Evolutionary conservation across 345 rosid species (phyloP).

Genomic region (Eucalyptus curtisii): DNA sequence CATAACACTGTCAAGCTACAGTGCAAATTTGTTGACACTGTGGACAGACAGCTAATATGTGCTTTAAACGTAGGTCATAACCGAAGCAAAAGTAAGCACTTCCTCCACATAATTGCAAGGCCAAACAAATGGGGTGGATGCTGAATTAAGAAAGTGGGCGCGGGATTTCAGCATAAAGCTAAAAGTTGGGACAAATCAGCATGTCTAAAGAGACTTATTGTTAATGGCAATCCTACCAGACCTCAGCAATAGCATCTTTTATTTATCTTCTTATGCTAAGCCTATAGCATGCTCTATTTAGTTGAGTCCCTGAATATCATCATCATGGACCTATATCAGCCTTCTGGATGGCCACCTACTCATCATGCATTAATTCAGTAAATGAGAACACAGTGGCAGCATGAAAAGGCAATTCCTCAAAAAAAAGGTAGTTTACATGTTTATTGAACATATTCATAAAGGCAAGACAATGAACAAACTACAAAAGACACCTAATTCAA

Average conservation of each 20-base stretch:
- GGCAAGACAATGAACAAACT: neutral
- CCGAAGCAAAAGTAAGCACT: neutral
- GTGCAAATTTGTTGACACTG: neutral
- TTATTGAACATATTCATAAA: neutral
- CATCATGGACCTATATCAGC: neutral
- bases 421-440: neutral
- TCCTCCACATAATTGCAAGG: neutral
- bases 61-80: neutral
- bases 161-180: neutral
- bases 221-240: neutral
- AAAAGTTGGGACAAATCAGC: neutral
- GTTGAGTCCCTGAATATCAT: neutral
- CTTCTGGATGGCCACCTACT: neutral
- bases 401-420: neutral
- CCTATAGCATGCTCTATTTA: neutral
- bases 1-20: neutral
- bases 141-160: neutral
- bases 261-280: neutral
- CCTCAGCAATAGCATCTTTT: neutral
- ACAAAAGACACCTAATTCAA: neutral
- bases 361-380: neutral
- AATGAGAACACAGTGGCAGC: neutral
- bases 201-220: neutral
- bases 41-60: neutral
- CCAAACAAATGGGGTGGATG: neutral